Base-by-base conservation (phyloP, 805 yeast genomes). In the Tetrapisispora iriomotensis region DNA sequence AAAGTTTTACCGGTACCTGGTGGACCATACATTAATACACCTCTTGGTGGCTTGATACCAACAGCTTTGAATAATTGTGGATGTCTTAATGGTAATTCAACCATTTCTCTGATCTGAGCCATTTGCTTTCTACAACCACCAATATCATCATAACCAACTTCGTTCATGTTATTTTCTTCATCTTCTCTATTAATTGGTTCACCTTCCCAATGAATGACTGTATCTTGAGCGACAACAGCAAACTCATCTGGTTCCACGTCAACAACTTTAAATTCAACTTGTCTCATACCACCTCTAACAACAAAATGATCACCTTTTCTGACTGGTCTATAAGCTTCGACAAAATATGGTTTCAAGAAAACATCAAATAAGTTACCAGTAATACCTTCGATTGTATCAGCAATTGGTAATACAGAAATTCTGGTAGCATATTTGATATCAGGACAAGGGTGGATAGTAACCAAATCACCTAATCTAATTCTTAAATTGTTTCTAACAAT, bases 1-100 rank as follows among this genome's bases (percentile, higher is more conserved):
- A 92, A 72, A 24, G 98, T 92, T 68, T 92, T 92, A 83, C 98
- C 98, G 13, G 98, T 92, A 77, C 98, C 98, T 25, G 98, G 98
- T 36, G 98, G 98, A 58, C 98, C 98, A 63, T 83, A 92, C 95
- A 85, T 84, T 58, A 92, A 75, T 45, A 92, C 87, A 71, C 98
- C 98, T 65, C 86, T 84, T 49, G 98, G 98, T 31, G 98, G 98
- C 65, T 92, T 92, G 62, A 92, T 92, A 75, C 98, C 98, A 58
- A 92, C 90, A 28, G 94, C 79, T 70, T 92, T 92, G 74, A 92
- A 92, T 55, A 92, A 75, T 67, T 92, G 97, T 38, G 98, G 98
- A 65, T 92, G 98, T 70, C 98, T 83, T 56, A 92, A 74, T 20
- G 98, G 98, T 64, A 92, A 75, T 70, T 92, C 98, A 46, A 92